These are phyloP conservation scores for Odontarrhena argentea DNA, from an alignment of 345 rosid species.

Conservation along the genomic window DNA sequence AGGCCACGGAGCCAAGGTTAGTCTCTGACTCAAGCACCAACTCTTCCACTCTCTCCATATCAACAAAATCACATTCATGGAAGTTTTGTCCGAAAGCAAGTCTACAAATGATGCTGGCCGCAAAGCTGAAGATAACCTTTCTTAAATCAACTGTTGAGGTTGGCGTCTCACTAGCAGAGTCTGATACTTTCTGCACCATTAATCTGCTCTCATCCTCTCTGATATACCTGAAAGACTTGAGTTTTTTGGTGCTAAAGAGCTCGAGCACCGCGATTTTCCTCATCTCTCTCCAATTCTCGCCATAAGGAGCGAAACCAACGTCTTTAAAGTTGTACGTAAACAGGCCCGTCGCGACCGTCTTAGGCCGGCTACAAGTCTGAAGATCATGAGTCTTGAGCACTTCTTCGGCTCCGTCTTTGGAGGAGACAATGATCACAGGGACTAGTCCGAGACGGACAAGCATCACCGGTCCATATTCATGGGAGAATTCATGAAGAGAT, in stretches of 20 bases:
- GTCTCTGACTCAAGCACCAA: slow-evolving; percentile 37
- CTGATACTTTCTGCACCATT: slow-evolving; percentile 25
- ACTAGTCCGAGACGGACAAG: slow-evolving; percentile 33
- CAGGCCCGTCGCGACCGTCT: neutral
- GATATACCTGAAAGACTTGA: slow-evolving; percentile 40
- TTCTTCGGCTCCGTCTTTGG: slow-evolving; percentile 41
- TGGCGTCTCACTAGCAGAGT: slow-evolving; percentile 18
- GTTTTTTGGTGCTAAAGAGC: slow-evolving; percentile 43
- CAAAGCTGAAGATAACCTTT: slow-evolving; percentile 29
- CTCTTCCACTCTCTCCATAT: slow-evolving; percentile 36
- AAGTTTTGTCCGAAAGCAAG: slow-evolving; percentile 47
- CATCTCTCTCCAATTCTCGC: slow-evolving; percentile 42
- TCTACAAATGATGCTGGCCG: slow-evolving; percentile 42
- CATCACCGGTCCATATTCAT: slow-evolving; percentile 40
- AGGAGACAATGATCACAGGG: slow-evolving; percentile 34
- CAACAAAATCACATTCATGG: slow-evolving; percentile 37
- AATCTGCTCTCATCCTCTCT: slow-evolving; percentile 40
- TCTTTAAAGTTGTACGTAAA: slow-evolving; percentile 36
- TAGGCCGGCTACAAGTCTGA: slow-evolving; percentile 36
- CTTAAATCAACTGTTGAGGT: slow-evolving; percentile 36
- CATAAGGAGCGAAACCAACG: slow-evolving; percentile 40
- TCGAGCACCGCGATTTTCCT: slow-evolving; percentile 37
- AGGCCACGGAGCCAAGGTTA: slow-evolving; percentile 32
- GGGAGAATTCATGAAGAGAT: slow-evolving; percentile 38
- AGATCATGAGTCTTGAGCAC: slow-evolving; percentile 41